These are phyloP conservation scores for carrot (Daucus carota) DNA, from an alignment of 129 eudicot species.

Conservation along the genomic window DNA sequence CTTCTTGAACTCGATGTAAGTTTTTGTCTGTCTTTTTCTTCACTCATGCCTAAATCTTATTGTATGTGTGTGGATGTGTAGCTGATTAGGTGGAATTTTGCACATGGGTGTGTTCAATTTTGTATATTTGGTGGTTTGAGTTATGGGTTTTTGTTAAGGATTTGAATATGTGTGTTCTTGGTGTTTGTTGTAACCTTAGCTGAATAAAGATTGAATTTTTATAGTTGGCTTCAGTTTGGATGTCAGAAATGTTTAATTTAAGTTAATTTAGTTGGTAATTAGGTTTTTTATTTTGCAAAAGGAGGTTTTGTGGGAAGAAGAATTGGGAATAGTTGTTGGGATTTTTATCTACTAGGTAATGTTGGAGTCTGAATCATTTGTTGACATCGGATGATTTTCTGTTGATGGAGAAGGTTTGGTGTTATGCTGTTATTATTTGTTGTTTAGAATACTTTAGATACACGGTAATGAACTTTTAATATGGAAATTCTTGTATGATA, in stretches of 20 bases:
- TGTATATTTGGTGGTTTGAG: neutral
- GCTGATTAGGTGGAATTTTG: neutral
- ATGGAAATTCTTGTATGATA: neutral
- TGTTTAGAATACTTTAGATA: too few relatives aligned
- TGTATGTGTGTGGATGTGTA: neutral
- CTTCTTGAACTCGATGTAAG: slow-evolving; percentile 77
- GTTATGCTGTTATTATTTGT: neutral
- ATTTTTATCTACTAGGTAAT: neutral
- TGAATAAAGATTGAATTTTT: neutral
- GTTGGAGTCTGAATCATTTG: neutral
- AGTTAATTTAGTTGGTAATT: neutral
- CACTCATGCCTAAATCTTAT: neutral
- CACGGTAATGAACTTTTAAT: neutral
- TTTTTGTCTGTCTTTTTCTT: neutral
- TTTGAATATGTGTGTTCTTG: neutral
- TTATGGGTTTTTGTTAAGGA: neutral
- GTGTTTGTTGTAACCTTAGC: neutral
- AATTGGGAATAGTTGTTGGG: neutral
- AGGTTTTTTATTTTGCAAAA: neutral
- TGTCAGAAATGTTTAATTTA: neutral
- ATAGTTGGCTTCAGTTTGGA: neutral
- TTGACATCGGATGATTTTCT: too few relatives aligned
- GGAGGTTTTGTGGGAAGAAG: neutral
- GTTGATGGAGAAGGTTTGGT: neutral
- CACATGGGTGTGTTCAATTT: neutral